Evolutionary conservation across 768 basidiomycete species (phyloP).

Genomic region (Panaeolus cyanescens): DNA sequence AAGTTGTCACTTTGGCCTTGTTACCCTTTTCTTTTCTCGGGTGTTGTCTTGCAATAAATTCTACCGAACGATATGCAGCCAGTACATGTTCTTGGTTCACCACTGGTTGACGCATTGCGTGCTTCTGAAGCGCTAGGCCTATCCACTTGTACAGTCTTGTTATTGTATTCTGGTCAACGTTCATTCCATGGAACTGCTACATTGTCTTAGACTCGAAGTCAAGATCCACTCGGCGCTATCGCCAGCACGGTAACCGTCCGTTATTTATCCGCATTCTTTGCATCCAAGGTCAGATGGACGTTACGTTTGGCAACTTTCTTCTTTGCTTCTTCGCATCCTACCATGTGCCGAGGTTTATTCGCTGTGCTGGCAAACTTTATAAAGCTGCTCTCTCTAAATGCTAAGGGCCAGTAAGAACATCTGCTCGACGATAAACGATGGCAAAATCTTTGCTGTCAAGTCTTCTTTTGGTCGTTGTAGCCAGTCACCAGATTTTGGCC

Average conservation of each 20-base stretch:
- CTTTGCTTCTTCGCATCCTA: slow-evolving; percentile 10
- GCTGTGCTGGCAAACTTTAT: slow-evolving; percentile 12
- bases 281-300: slow-evolving; percentile 9
- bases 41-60: too few species aligned
- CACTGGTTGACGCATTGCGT: background rate
- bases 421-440: slow-evolving; percentile 4
- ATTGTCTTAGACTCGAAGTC: background rate
- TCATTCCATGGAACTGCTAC: background rate
- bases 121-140: background rate
- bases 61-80: too few species aligned
- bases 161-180: background rate
- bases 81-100: background rate
- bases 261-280: slow-evolving; percentile 23
- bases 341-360: slow-evolving; percentile 20
- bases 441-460: slow-evolving; percentile 13
- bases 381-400: background rate
- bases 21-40: too few species aligned
- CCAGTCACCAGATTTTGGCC: slow-evolving; percentile 22
- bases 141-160: background rate
- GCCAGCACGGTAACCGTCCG: slow-evolving; percentile 16
- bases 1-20: too few species aligned
- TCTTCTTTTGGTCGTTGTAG: slow-evolving; percentile 23
- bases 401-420: background rate
- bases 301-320: slow-evolving; percentile 4
- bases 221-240: background rate